Base-by-base conservation (phyloP, 2,329 filamentous ascomycete genomes). In the Nigrospora oryzae region DNA sequence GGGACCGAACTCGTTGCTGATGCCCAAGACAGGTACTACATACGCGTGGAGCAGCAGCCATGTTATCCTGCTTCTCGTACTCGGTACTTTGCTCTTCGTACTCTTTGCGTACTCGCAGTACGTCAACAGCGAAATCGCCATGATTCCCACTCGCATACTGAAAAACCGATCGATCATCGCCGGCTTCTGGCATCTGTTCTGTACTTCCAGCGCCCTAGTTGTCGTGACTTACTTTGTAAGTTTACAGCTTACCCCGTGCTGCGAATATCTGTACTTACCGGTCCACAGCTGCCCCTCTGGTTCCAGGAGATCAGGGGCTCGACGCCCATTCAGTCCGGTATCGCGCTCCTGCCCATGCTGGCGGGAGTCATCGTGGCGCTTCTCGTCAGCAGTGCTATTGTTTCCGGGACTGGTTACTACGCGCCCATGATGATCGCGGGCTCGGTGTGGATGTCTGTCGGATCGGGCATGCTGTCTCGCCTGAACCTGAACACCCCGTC, bases 281-380 rank as follows among this genome's bases (percentile, higher is more conserved):
- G 4, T 15, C 11, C n/a, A 5, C 23, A 35, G 13, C 15, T 43
- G 71, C 70, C 73, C 3, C 61, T 75, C 15, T 75, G 73, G 56
- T 76, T 75, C 62, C 74, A 78, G 49, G 71, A 71, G 28, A 70
- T 78, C 45, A 67, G 75, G 49, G 72, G 70, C 43, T 70, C 70
- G 48, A 65, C 59, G n/a, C 71, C 75, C 42, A 71, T 75, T 37
- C 58, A 74, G 45, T 72, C 75, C 6, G 75, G 75, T 44, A 71
- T 79, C 55, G 75, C 75, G 53, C 68, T 75, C 30, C 64, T 79
- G 3, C 74, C 75, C 2, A 63, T 76, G 28, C 63, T 79, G 12
- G 67, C 79, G 14, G 62, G 71, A n/a, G 65, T 69, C 12, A 70
- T 76, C 17, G 44, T 79, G 40, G 65, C 63, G 46, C 74, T 72